Evolutionary conservation across 345 rosid genomes (phyloP).

Genomic region (Cardamine occulta): DNA sequence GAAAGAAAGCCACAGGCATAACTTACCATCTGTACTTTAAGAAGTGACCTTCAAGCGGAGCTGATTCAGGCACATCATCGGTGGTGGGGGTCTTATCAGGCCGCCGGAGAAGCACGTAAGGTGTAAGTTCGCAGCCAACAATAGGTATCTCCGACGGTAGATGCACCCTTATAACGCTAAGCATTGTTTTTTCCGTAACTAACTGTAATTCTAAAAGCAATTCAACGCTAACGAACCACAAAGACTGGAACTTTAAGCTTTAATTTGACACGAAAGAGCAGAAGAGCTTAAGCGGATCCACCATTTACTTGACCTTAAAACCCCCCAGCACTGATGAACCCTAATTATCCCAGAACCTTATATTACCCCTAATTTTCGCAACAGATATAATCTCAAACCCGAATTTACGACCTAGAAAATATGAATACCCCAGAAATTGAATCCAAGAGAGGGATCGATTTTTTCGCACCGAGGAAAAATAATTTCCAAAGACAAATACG

Average conservation of each 20-base stretch:
- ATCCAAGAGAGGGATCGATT: conserved; percentile 23
- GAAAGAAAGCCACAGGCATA: background rate
- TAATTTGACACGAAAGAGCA: conserved; percentile 7
- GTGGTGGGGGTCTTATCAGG: conserved; percentile 61
- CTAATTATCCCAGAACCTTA: conserved; percentile 44
- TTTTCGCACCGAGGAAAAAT: background rate
- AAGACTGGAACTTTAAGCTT: conserved; percentile 24
- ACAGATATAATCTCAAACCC: background rate
- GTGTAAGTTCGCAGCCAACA: conserved; percentile 97
- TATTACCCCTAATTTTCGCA: conserved; percentile 1
- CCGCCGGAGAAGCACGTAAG: conserved; percentile 81
- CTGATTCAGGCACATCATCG: conserved; percentile 84
- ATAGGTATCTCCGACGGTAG: conserved; percentile 97
- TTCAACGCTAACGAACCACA: conserved; percentile 39
- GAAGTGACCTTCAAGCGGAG: conserved; percentile 84
- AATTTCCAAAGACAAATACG: conserved; percentile 12
- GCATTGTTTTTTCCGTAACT: conserved; percentile 66
- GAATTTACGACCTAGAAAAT: background rate
- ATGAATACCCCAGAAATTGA: conserved; percentile 23
- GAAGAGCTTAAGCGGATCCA: conserved; percentile 56
- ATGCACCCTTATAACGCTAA: conserved; percentile 91
- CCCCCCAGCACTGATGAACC: conserved; percentile 52
- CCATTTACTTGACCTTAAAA: conserved; percentile 54
- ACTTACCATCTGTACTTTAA: conserved; percentile 91
- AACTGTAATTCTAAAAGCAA: conserved; percentile 47